These are phyloP conservation scores for Chytriomyces sp. DNA, from an alignment of 192 early-diverging fungal species.

Conservation along the genomic window DNA sequence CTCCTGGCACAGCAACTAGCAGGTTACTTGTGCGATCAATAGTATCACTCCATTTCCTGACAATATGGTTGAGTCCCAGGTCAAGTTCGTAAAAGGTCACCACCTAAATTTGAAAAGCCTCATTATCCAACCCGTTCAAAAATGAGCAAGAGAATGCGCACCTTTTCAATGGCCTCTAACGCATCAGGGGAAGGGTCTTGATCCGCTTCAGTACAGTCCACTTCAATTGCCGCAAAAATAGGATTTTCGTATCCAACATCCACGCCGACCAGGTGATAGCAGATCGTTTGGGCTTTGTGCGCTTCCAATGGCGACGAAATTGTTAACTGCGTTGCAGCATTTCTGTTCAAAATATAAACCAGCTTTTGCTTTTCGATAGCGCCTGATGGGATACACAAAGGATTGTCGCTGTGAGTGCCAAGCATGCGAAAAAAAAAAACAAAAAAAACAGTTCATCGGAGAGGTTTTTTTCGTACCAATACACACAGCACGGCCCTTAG, in stretches of 20 bases:
- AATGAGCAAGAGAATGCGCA: slow-evolving; percentile 16
- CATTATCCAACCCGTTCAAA: neutral
- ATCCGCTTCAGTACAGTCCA: slow-evolving; percentile 82
- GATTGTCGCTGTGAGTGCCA: neutral
- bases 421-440: neutral
- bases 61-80: slow-evolving; percentile 97
- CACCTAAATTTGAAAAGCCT: slow-evolving; percentile 45
- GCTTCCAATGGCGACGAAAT: slow-evolving; percentile 97
- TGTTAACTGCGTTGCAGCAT: slow-evolving; percentile 76
- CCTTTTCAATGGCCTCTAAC: slow-evolving; percentile 74
- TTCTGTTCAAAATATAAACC: slow-evolving; percentile 96
- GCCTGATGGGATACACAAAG: slow-evolving; percentile 50
- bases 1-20: slow-evolving; percentile 88
- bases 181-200: slow-evolving; percentile 75
- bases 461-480: slow-evolving; percentile 54
- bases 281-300: slow-evolving; percentile 77
- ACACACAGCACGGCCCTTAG: slow-evolving; percentile 95
- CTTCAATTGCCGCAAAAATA: slow-evolving; percentile 92
- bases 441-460: slow-evolving; percentile 7
- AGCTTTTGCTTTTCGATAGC: slow-evolving; percentile 94
- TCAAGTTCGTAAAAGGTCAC: slow-evolving; percentile 97
- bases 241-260: slow-evolving; percentile 99
- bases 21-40: slow-evolving; percentile 77
- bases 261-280: slow-evolving; percentile 81
- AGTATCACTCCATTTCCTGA: slow-evolving; percentile 90